These are phyloP conservation scores for Diddensiella transvaalensis DNA, from an alignment of 805 yeast genomes.

Conservation along the genomic window DNA sequence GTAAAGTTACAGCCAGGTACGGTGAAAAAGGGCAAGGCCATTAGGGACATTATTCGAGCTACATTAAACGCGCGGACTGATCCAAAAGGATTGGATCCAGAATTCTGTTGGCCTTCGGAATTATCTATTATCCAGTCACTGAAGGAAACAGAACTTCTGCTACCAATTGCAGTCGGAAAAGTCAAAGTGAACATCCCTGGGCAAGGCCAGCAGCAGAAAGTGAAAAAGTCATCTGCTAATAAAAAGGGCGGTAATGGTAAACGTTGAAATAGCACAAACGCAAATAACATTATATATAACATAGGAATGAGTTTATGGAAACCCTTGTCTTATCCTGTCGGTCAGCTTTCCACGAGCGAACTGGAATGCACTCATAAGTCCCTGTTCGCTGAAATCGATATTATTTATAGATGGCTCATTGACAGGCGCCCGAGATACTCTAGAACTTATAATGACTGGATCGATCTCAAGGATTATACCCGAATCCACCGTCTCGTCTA, in stretches of 20 bases:
- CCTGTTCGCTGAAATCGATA: constrained; percentile 40
- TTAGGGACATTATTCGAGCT: constrained; percentile 61
- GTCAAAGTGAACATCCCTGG: constrained; percentile 46
- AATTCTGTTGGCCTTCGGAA: constrained; percentile 69
- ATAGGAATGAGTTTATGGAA: constrained; percentile 15
- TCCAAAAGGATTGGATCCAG: constrained; percentile 43
- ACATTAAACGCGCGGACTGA: constrained; percentile 41
- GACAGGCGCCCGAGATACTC: constrained; percentile 85
- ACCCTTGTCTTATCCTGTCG: constrained; percentile 46
- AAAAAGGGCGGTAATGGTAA: constrained; percentile 12
- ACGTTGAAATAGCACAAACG: constrained; percentile 4
- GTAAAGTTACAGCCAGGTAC: constrained; percentile 75
- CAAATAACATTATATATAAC: neutral
- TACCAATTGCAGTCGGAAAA: constrained; percentile 67
- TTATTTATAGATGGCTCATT: constrained; percentile 49
- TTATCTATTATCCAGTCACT: constrained; percentile 51
- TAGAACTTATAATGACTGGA: constrained; percentile 76
- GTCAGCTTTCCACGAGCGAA: constrained; percentile 75
- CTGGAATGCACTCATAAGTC: constrained; percentile 75
- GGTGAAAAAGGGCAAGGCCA: constrained; percentile 83
- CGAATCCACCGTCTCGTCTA: constrained; percentile 91
- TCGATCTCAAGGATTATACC: constrained; percentile 91
- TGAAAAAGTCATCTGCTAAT: constrained; percentile 2
- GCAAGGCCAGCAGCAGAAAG: constrained; percentile 20
- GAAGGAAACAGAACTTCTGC: constrained; percentile 63